Conservation (phyloP, 2,329 filamentous ascomycete genomes). For the Ilyonectria destructans region DNA sequence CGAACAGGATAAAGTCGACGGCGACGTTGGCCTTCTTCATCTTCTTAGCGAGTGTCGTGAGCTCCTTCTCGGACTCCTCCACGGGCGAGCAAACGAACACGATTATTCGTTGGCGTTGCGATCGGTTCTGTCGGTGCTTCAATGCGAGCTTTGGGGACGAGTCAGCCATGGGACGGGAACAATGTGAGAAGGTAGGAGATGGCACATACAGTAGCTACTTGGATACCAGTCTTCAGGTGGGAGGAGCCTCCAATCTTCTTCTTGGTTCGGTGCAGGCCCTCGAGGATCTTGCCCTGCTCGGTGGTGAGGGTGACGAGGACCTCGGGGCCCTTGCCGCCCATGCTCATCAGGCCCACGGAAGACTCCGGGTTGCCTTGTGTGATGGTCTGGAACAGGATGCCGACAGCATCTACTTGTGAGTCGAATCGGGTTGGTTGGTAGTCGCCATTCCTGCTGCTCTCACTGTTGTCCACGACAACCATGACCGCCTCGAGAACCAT, state of each 20-base stretch:
- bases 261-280: conserved; percentile 90
- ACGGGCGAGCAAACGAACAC: conserved; percentile 97
- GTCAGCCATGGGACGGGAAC: conserved; percentile 30
- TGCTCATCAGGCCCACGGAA: conserved; percentile 97
- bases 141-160: conserved; percentile 81
- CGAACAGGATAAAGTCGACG: conserved; percentile 96
- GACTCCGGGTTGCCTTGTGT: conserved; percentile 97
- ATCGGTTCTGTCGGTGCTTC: conserved; percentile 98
- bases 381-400: conserved; percentile 95
- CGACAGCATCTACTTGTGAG: conserved; percentile 95
- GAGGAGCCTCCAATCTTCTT: conserved; percentile 91
- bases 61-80: conserved; percentile 88
- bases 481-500: conserved; percentile 99
- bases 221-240: conserved; percentile 93
- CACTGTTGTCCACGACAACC: conserved; percentile 99
- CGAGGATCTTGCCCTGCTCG: conserved; percentile 95
- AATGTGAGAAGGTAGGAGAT: background rate
- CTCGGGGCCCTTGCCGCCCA: conserved; percentile 98
- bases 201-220: conserved; percentile 88
- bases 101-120: conserved; percentile 95
- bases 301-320: conserved; percentile 96
- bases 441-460: conserved; percentile 98
- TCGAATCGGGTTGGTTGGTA: conserved; percentile 93
- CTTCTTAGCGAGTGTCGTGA: conserved; percentile 93
- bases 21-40: conserved; percentile 99